Conservation (phyloP, 2,329 filamentous ascomycete genomes). For the Epichloe sibirici region DNA sequence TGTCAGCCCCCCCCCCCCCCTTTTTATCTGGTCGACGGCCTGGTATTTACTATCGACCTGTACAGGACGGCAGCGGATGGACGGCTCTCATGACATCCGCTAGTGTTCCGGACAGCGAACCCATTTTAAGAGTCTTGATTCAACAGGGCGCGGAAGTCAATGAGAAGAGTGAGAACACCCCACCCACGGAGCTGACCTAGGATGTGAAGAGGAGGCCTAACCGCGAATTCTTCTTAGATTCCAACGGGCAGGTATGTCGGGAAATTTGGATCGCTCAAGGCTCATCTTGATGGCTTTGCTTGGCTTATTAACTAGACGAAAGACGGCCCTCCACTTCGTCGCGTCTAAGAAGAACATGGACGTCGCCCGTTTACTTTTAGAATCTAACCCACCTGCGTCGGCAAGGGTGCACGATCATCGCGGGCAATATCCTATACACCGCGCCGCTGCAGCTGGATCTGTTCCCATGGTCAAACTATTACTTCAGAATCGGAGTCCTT, state of each 20-base stretch:
- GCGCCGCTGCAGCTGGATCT: constrained; percentile 80
- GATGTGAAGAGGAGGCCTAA: background rate
- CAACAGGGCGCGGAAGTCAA: constrained; percentile 60
- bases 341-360: constrained; percentile 84
- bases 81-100: constrained; percentile 75
- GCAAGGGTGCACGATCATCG: constrained; percentile 72
- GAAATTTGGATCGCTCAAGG: too few species aligned
- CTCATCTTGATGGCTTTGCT: background rate
- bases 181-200: background rate
- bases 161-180: constrained; percentile 45
- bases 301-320: background rate
- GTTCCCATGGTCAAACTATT: constrained; percentile 77
- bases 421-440: constrained; percentile 82
- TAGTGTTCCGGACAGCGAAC: constrained; percentile 60
- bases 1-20: background rate
- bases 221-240: constrained; percentile 17
- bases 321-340: constrained; percentile 86
- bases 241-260: constrained; percentile 44
- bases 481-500: constrained; percentile 62
- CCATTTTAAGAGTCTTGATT: constrained; percentile 55
- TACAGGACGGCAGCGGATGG: constrained; percentile 68
- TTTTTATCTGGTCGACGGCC: too few species aligned
- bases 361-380: constrained; percentile 64
- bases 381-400: constrained; percentile 56
- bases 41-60: background rate